phyloP scores from a whole-genome alignment of 208 protist genomes.

The Phytomonas francai region DNA sequence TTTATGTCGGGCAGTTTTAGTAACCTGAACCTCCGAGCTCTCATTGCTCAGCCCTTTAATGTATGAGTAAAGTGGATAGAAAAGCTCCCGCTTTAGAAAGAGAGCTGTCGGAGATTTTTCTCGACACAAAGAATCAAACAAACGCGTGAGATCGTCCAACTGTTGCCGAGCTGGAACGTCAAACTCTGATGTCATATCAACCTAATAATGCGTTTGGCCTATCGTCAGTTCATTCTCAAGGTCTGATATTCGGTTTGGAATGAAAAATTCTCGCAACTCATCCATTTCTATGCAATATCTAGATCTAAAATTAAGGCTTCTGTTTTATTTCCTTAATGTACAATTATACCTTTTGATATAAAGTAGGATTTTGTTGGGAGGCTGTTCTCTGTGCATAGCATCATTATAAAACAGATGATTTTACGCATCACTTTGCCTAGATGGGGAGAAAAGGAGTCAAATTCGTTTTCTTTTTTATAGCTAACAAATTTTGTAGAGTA shows the following conservation, averaged over 20 bases:
- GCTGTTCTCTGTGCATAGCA: conserved; percentile 31
- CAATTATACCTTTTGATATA: conserved; percentile 60
- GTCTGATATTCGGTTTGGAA: conserved; percentile 48
- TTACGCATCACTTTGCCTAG: conserved; percentile 43
- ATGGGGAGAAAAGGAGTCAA: conserved; percentile 1
- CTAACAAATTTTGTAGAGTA: conserved; percentile 7
- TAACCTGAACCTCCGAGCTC: conserved; percentile 25
- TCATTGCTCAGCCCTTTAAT: conserved; percentile 59
- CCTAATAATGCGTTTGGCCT: conserved; percentile 39
- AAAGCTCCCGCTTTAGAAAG: conserved; percentile 65
- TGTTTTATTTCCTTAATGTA: too few species aligned
- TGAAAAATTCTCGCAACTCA: conserved; percentile 62
- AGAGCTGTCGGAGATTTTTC: conserved; percentile 81
- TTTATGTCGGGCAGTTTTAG: conserved; percentile 63
- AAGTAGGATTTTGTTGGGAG: conserved; percentile 44
- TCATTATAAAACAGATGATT: conserved; percentile 67
- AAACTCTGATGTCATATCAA: conserved; percentile 51
- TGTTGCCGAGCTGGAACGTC: conserved; percentile 62
- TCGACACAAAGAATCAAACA: conserved; percentile 70
- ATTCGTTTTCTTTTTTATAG: neutral
- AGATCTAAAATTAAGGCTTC: too few species aligned
- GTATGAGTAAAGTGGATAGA: conserved; percentile 62
- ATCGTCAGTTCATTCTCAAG: conserved; percentile 42
- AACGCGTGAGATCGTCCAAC: conserved; percentile 67
- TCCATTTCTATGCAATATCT: conserved; percentile 11